These are phyloP conservation scores for Clavulina sp. DNA, from an alignment of 768 basidiomycete genomes.

Conservation along the genomic window DNA sequence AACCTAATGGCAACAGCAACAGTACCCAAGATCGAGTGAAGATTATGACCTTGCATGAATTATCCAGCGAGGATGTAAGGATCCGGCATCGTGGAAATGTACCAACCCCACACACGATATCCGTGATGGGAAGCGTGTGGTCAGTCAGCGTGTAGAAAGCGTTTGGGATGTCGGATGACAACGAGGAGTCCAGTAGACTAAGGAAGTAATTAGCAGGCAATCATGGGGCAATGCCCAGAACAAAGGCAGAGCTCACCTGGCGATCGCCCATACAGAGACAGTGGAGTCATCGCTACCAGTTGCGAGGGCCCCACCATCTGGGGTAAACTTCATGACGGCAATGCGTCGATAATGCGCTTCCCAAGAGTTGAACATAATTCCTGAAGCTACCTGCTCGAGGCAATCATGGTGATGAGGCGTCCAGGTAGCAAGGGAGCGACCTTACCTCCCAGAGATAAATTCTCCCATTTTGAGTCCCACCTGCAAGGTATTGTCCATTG, in stretches of 20 bases:
- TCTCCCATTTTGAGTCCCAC: slow-evolving; percentile 74
- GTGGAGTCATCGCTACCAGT: slow-evolving; percentile 86
- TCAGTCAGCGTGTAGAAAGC: slow-evolving; percentile 72
- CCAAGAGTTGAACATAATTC: slow-evolving; percentile 80
- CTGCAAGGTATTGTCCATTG: slow-evolving; percentile 62
- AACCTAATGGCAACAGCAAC: slow-evolving; percentile 4
- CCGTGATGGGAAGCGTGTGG: slow-evolving; percentile 81
- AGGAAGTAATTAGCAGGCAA: neutral
- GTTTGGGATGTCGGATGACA: slow-evolving; percentile 55
- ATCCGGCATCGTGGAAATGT: slow-evolving; percentile 58
- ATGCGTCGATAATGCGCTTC: slow-evolving; percentile 92
- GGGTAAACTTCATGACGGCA: slow-evolving; percentile 65
- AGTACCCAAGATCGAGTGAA: neutral
- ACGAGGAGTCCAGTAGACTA: slow-evolving; percentile 59
- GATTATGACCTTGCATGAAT: slow-evolving; percentile 64
- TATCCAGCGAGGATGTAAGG: slow-evolving; percentile 71
- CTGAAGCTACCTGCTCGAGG: slow-evolving; percentile 57
- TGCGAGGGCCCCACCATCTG: slow-evolving; percentile 60
- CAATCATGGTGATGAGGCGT: slow-evolving; percentile 8
- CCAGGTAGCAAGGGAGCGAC: slow-evolving; percentile 12
- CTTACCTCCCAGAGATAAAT: slow-evolving; percentile 93
- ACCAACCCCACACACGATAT: slow-evolving; percentile 65
- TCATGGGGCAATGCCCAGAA: neutral
- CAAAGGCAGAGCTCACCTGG: slow-evolving; percentile 33
- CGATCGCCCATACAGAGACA: slow-evolving; percentile 75